phyloP scores from a whole-genome alignment of 108 stramenopile genomes.

The Cyclotella distinguenda region DNA sequence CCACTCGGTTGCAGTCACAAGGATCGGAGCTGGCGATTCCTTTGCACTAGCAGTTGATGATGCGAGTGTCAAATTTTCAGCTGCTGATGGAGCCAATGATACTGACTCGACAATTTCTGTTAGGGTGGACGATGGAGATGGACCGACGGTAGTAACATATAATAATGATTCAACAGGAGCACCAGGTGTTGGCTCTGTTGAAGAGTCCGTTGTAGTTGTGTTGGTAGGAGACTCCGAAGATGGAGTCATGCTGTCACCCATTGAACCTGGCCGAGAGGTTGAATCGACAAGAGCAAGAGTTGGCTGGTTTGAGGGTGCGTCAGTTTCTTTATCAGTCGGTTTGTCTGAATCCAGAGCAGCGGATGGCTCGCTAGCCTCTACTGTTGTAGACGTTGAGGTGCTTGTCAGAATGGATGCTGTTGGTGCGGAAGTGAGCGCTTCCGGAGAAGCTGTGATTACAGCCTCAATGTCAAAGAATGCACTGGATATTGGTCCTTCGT shows the following conservation, averaged over 20 bases:
- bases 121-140: no score
- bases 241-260: background rate
- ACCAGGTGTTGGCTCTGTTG: no score
- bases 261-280: no score
- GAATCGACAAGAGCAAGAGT: background rate
- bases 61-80: background rate
- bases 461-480: slow-evolving; percentile 25
- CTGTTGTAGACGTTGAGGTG: slow-evolving; percentile 1
- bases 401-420: background rate
- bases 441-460: slow-evolving; percentile 3
- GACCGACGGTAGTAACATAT: no score
- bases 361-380: no score
- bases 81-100: background rate
- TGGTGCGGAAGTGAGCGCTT: background rate
- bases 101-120: background rate
- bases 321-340: background rate
- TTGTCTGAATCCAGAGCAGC: no score
- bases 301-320: slow-evolving; percentile 10
- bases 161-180: no score
- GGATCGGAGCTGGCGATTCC: background rate
- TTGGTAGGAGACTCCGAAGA: background rate
- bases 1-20: no score
- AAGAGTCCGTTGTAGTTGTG: background rate
- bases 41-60: background rate
- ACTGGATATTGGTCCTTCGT: slow-evolving; percentile 44